Conservation (phyloP, 2,329 filamentous ascomycete genomes). For the Bipolaris bicolor region DNA sequence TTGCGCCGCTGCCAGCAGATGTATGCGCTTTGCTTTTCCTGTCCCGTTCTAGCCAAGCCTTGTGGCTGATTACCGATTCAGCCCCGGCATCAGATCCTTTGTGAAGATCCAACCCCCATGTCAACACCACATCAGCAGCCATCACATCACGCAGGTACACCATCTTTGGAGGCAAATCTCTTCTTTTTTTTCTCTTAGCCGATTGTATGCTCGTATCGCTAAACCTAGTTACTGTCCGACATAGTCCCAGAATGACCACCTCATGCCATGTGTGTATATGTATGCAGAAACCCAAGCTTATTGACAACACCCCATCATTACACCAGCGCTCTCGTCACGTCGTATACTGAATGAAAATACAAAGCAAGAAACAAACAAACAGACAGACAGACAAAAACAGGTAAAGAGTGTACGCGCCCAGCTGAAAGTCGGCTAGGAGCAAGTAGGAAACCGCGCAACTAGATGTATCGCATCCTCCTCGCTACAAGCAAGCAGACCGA, state of each 20-base stretch:
- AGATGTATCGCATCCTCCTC: slow-evolving; percentile 54
- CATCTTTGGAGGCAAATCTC: not conserved
- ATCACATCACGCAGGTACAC: not conserved
- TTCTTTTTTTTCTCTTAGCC: not conserved
- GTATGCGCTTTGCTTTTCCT: not conserved
- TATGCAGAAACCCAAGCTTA: not conserved
- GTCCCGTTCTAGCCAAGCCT: not conserved
- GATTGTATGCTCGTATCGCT: slow-evolving; percentile 2
- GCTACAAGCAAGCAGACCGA: slow-evolving; percentile 49
- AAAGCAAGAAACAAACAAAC: slow-evolving; percentile 5
- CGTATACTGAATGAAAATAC: slow-evolving; percentile 2
- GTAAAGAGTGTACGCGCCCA: not conserved
- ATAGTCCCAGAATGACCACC: slow-evolving; percentile 2
- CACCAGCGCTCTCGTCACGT: slow-evolving; percentile 15
- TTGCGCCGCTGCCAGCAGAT: not conserved
- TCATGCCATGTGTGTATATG: not conserved
- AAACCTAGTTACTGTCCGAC: slow-evolving; percentile 10
- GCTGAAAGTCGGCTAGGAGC: slow-evolving; percentile 1
- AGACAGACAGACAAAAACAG: not conserved
- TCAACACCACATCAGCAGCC: not conserved
- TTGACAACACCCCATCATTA: slow-evolving; percentile 7
- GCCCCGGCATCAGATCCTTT: not conserved
- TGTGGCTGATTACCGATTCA: not conserved
- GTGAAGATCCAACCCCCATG: not conserved
- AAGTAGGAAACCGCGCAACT: slow-evolving; percentile 4